Percentiles rank a stretch among this genome's conserved stretches.
Conservation (phyloP, 148 eudicot genomes). For the Salicornia ramosissima region DNA sequence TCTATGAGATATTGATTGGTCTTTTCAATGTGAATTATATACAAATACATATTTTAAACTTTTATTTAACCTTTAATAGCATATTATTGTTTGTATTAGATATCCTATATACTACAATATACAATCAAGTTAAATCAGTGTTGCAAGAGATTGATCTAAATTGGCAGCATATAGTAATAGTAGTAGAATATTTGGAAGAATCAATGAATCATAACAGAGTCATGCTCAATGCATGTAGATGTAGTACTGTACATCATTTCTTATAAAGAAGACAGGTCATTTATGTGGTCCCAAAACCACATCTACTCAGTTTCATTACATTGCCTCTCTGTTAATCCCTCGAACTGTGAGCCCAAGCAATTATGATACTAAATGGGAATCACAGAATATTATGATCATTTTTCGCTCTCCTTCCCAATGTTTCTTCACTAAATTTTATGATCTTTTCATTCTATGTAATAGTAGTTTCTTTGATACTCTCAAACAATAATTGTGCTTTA, state of each 20-base stretch:
- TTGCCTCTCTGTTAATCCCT: slow-evolving; percentile 3
- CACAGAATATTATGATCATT: background rate
- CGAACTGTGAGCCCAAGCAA: slow-evolving; percentile 20
- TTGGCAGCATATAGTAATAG: no score
- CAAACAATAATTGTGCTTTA: no score
- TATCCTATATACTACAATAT: no score
- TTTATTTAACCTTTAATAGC: no score
- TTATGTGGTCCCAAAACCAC: slow-evolving; percentile 30
- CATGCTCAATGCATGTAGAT: background rate
- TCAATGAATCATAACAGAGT: background rate
- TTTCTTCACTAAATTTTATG: background rate
- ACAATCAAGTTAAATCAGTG: no score
- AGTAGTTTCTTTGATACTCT: no score
- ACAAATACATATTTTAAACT: no score
- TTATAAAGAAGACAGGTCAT: slow-evolving; percentile 22
- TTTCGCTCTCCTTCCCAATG: background rate
- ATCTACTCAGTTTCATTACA: background rate
- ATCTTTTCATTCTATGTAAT: background rate
- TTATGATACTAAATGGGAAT: background rate
- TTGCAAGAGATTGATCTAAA: no score
- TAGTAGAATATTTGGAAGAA: no score
- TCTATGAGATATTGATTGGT: no score
- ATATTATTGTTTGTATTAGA: no score
- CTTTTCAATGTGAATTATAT: no score
- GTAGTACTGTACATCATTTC: background rate